Conservation (phyloP, 805 yeast genomes). For the Diddensiella santjacobensis region DNA sequence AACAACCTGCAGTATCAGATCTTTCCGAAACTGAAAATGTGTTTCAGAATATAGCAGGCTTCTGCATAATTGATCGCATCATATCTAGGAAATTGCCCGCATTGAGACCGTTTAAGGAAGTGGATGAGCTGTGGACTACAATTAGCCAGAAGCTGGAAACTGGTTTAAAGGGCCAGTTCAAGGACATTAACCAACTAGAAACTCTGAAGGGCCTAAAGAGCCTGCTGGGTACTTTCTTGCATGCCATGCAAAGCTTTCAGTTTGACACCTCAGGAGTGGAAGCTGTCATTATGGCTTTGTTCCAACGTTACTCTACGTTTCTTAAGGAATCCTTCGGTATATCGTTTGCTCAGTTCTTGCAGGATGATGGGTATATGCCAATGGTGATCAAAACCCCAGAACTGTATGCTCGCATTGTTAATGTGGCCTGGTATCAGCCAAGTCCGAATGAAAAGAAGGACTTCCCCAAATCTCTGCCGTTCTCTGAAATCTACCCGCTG, state of each 20-base stretch:
- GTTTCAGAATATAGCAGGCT: conserved; percentile 59
- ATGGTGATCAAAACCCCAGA: conserved; percentile 58
- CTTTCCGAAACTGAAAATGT: conserved; percentile 32
- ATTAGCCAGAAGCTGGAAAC: conserved; percentile 38
- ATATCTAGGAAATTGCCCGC: conserved; percentile 57
- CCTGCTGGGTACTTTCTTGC: conserved; percentile 64
- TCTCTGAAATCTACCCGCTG: conserved; percentile 83
- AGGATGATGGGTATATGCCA: conserved; percentile 87
- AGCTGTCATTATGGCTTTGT: conserved; percentile 54
- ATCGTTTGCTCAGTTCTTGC: conserved; percentile 60
- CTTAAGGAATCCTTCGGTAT: conserved; percentile 52
- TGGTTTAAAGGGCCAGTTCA: conserved; percentile 14
- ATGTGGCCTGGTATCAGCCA: conserved; percentile 65
- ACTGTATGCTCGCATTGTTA: conserved; percentile 60
- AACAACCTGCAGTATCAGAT: conserved; percentile 44
- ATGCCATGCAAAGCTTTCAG: conserved; percentile 70
- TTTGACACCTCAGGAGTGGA: conserved; percentile 59
- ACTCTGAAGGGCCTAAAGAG: conserved; percentile 52
- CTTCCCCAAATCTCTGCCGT: conserved; percentile 71
- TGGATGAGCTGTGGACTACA: conserved; percentile 75
- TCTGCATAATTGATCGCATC: conserved; percentile 70
- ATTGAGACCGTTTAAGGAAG: conserved; percentile 56
- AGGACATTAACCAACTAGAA: conserved; percentile 36
- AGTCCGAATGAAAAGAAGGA: conserved; percentile 42
- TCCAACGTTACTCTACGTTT: conserved; percentile 57